phyloP scores from a whole-genome alignment of 2,329 filamentous ascomycete species.

The Fusarium sp. region DNA sequence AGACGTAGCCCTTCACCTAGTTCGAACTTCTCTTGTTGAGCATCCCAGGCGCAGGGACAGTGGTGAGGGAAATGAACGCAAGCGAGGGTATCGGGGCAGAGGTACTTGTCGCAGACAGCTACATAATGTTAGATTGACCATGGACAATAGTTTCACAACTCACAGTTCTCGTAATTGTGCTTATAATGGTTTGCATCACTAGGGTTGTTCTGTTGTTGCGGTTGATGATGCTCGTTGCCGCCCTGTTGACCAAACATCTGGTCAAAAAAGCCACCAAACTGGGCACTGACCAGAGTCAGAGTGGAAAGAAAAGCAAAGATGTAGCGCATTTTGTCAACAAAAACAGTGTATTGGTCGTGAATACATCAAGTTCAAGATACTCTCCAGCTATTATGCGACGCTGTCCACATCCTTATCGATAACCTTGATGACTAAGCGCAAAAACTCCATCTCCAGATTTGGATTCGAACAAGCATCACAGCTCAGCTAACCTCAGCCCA shows the following conservation, averaged over 20 bases:
- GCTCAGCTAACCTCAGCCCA: constrained; percentile 49
- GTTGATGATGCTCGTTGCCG: constrained; percentile 63
- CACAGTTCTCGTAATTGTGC: constrained; percentile 76
- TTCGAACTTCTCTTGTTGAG: constrained; percentile 83
- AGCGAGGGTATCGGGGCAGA: constrained; percentile 92
- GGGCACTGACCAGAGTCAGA: constrained; percentile 73
- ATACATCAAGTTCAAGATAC: constrained; percentile 9
- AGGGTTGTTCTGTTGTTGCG: constrained; percentile 82
- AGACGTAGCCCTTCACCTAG: constrained; percentile 77
- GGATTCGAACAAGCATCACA: constrained; percentile 22
- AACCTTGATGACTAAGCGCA: constrained; percentile 48
- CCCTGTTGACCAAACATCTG: constrained; percentile 84
- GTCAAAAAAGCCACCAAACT: constrained; percentile 94
- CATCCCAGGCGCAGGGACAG: constrained; percentile 89
- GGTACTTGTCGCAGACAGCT: constrained; percentile 93
- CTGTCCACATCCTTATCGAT: constrained; percentile 51
- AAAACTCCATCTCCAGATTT: constrained; percentile 46
- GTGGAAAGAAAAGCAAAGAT: constrained; percentile 67
- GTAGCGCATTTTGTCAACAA: constrained; percentile 49
- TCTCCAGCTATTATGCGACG: constrained; percentile 24
- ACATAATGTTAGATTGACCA: constrained; percentile 9
- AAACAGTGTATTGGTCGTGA: neutral
- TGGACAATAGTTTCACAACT: constrained; percentile 15
- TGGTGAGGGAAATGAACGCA: constrained; percentile 98
- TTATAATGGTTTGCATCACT: constrained; percentile 88